phyloP scores from a whole-genome alignment of 768 basidiomycete species.

The Leccinum subtestaceum region DNA sequence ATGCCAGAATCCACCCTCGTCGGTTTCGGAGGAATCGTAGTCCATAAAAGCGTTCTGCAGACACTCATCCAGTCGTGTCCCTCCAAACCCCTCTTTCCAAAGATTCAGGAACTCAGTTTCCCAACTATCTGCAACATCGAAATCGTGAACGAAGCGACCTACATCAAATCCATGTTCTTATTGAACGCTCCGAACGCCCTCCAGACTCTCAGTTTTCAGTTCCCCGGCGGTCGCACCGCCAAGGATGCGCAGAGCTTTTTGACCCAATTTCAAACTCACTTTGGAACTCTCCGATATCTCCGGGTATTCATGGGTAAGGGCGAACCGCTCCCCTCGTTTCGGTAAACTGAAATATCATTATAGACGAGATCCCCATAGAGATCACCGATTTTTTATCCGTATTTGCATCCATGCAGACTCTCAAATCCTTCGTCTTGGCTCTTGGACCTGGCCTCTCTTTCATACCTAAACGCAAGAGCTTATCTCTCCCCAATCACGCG shows the following conservation, averaged over 20 bases:
- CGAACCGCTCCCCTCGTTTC: neutral
- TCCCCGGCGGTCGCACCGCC: slow-evolving; percentile 11
- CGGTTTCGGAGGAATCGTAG: slow-evolving; percentile 11
- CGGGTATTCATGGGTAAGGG: slow-evolving; percentile 18
- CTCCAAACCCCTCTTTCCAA: slow-evolving; percentile 18
- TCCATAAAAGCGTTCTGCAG: slow-evolving; percentile 18
- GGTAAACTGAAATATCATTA: neutral
- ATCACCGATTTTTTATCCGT: slow-evolving; percentile 15
- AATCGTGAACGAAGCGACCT: slow-evolving; percentile 11
- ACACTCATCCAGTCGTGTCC: slow-evolving; percentile 22
- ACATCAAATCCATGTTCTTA: slow-evolving; percentile 12
- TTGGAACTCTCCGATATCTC: slow-evolving; percentile 11
- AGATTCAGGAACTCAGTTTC: slow-evolving; percentile 22
- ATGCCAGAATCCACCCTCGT: slow-evolving; percentile 5
- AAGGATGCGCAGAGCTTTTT: slow-evolving; percentile 17
- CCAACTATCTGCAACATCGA: slow-evolving; percentile 18
- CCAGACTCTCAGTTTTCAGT: slow-evolving; percentile 14
- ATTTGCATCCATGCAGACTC: slow-evolving; percentile 13
- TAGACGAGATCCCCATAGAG: slow-evolving; percentile 14
- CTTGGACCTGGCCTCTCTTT: slow-evolving; percentile 14
- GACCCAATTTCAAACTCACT: slow-evolving; percentile 11
- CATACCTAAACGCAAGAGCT: slow-evolving; percentile 6
- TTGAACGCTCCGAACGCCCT: slow-evolving; percentile 7
- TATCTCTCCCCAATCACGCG: slow-evolving; percentile 1
- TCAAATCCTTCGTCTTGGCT: slow-evolving; percentile 19